Evolutionary conservation across 129 eudicot species (phyloP).

Genomic region (Mikania micrantha): DNA sequence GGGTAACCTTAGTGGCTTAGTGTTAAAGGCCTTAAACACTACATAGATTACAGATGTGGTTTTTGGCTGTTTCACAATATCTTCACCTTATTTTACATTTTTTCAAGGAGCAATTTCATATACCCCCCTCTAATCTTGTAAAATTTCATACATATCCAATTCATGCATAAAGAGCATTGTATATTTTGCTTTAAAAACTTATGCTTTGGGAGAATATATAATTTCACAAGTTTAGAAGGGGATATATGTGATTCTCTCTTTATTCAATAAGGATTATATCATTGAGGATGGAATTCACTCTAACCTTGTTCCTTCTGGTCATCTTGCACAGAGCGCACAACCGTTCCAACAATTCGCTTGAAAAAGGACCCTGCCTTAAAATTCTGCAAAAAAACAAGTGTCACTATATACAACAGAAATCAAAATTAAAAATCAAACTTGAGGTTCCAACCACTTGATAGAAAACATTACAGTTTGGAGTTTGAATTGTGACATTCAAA

Average conservation of each 20-base stretch:
- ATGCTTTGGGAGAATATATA: too few relatives aligned
- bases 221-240: too few relatives aligned
- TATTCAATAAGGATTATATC: slow-evolving; percentile 2
- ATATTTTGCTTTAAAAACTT: too few relatives aligned
- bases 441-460: background rate
- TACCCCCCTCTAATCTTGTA: too few relatives aligned
- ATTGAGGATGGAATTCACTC: slow-evolving; percentile 2
- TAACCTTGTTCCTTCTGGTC: slow-evolving; percentile 95
- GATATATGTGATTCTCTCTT: too few relatives aligned
- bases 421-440: background rate
- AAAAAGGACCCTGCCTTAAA: slow-evolving; percentile 72
- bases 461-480: background rate
- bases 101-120: too few relatives aligned
- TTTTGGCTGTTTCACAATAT: background rate
- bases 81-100: background rate
- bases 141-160: too few relatives aligned
- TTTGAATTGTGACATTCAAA: background rate
- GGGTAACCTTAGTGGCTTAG: too few relatives aligned
- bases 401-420: background rate
- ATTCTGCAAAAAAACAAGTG: slow-evolving; percentile 44
- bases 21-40: background rate
- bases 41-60: background rate
- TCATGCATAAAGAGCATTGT: too few relatives aligned
- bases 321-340: slow-evolving; percentile 96
- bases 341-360: slow-evolving; percentile 88